Conservation (phyloP, 108 stramenopile species). For the Cylindrotheca fusiformis region DNA sequence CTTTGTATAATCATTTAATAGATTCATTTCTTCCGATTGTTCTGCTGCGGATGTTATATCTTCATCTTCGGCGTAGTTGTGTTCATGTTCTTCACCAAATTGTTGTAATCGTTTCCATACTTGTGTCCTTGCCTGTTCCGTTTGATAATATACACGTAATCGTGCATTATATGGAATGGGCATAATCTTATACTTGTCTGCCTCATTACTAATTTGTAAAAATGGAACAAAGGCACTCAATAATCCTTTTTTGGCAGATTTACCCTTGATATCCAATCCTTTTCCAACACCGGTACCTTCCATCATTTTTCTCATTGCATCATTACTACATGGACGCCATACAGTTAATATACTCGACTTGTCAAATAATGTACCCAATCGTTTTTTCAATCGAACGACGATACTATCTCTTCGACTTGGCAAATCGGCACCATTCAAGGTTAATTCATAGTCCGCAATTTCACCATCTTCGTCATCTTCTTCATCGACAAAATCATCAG, state of each 20-base stretch:
- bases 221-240: constrained; percentile 65
- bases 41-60: constrained; percentile 1
- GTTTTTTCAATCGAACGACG: background rate
- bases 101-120: constrained; percentile 40
- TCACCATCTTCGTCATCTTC: constrained; percentile 8
- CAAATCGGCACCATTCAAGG: constrained; percentile 43
- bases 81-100: constrained; percentile 2
- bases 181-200: constrained; percentile 52
- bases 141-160: constrained; percentile 56
- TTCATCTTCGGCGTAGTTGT: constrained; percentile 8
- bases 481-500: constrained; percentile 44
- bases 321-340: constrained; percentile 65
- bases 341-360: constrained; percentile 55
- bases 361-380: background rate
- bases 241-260: constrained; percentile 61
- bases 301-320: constrained; percentile 77
- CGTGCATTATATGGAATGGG: constrained; percentile 32
- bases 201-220: constrained; percentile 58
- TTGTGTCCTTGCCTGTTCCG: constrained; percentile 38
- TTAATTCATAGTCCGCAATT: constrained; percentile 37
- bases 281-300: constrained; percentile 62
- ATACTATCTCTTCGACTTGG: background rate
- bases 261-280: constrained; percentile 77
- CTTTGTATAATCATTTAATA: constrained; percentile 45
- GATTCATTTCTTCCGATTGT: constrained; percentile 24